Evolutionary conservation across 2,329 filamentous ascomycete species (phyloP).

Genomic region (Aspergillus calidoustus): DNA sequence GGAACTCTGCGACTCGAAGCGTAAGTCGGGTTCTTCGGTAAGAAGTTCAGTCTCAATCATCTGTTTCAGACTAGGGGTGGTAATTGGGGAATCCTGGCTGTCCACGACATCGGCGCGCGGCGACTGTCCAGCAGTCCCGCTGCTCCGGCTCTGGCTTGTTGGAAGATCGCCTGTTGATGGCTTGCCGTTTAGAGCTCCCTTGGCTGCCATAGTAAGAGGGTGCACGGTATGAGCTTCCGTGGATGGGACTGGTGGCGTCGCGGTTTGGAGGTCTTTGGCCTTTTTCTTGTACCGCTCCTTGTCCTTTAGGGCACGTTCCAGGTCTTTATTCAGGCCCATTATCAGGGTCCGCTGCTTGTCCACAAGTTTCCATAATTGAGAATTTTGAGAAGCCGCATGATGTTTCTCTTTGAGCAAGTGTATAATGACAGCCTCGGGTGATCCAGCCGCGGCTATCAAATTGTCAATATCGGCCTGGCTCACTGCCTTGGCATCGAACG

Average conservation of each 20-base stretch:
- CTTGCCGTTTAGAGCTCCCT: neutral
- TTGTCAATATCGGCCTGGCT: slow-evolving; percentile 75
- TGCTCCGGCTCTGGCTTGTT: neutral
- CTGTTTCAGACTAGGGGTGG: slow-evolving; percentile 14
- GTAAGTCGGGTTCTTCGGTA: slow-evolving; percentile 10
- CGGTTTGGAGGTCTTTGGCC: slow-evolving; percentile 72
- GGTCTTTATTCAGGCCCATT: slow-evolving; percentile 87
- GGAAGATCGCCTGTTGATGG: neutral
- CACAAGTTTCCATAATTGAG: slow-evolving; percentile 91
- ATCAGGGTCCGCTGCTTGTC: slow-evolving; percentile 97
- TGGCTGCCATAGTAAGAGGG: slow-evolving; percentile 19
- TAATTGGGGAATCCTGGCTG: slow-evolving; percentile 6
- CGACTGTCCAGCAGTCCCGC: neutral
- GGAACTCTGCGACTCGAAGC: slow-evolving; percentile 13
- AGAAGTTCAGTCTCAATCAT: slow-evolving; percentile 13
- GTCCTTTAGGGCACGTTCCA: slow-evolving; percentile 88
- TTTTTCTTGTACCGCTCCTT: slow-evolving; percentile 94
- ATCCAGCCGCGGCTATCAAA: slow-evolving; percentile 82
- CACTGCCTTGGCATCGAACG: slow-evolving; percentile 60
- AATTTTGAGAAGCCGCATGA: slow-evolving; percentile 83
- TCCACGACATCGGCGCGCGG: neutral
- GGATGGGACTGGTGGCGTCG: slow-evolving; percentile 46
- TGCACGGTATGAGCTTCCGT: slow-evolving; percentile 18
- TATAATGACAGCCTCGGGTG: slow-evolving; percentile 84
- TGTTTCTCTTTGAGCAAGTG: slow-evolving; percentile 91